These are phyloP conservation scores for Scutellaria barbata DNA, from an alignment of 257 asterid species.

Conservation along the genomic window DNA sequence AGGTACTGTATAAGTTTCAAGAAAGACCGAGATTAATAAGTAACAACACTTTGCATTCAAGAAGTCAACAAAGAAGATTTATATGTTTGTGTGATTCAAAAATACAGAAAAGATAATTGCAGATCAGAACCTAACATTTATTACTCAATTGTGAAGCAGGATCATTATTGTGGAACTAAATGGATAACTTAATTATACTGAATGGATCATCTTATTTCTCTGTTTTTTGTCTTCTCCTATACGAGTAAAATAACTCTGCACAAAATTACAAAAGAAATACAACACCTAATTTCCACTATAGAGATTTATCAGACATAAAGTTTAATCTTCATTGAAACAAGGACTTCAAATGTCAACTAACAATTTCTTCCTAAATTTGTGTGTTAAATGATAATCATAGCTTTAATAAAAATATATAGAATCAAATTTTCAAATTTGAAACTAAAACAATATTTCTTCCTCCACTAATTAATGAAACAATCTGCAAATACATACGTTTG, in stretches of 20 bases:
- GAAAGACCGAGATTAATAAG: background rate
- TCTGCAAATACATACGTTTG: too few species aligned
- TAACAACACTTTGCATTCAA: constrained; percentile 1
- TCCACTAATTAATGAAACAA: too few species aligned
- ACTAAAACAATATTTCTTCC: too few species aligned
- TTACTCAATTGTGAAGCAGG: background rate
- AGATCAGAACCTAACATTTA: background rate
- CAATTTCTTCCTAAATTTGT: too few species aligned
- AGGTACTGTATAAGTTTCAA: background rate
- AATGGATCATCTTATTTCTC: background rate
- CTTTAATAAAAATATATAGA: too few species aligned
- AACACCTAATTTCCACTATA: background rate
- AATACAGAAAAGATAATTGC: background rate
- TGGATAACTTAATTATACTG: constrained; percentile 3
- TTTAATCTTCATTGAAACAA: background rate
- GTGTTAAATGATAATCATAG: too few species aligned
- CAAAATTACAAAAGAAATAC: background rate
- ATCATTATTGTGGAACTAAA: background rate
- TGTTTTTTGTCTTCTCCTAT: background rate
- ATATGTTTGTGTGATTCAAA: background rate
- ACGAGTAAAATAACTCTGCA: background rate
- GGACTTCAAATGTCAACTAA: background rate
- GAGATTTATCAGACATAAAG: background rate
- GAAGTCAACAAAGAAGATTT: background rate
- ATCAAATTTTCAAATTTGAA: too few species aligned